Percentiles rank a stretch among this genome's conserved stretches.
These are phyloP conservation scores for Pythium periplocum DNA, from an alignment of 352 stramenopile species.

Conservation along the genomic window DNA sequence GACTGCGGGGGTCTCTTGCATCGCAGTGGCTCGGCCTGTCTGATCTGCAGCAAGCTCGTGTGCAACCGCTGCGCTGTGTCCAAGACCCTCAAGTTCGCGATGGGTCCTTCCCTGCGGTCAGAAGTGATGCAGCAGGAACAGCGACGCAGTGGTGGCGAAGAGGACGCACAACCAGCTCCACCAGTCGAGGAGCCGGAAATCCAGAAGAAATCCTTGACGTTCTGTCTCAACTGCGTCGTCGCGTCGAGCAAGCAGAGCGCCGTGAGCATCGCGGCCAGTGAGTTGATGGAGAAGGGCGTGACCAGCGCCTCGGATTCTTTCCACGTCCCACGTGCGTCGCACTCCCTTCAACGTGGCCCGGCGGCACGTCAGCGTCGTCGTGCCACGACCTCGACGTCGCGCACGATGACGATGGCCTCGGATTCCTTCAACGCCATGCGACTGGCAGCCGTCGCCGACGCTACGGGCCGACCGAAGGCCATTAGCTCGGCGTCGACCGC, in stretches of 20 bases:
- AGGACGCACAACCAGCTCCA: not conserved
- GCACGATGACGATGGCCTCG: too few relatives aligned
- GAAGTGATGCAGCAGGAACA: conserved; percentile 3
- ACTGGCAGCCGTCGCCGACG: too few relatives aligned
- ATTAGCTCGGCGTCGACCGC: not conserved
- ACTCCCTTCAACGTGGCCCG: not conserved
- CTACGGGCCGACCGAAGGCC: not conserved
- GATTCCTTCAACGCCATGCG: too few relatives aligned
- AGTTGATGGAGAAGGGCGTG: conserved; percentile 14
- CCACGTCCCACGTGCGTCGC: not conserved
- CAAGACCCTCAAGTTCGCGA: conserved; percentile 21
- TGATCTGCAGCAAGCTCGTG: conserved; percentile 23
- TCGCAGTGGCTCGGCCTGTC: conserved; percentile 12
- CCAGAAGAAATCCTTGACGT: conserved; percentile 18
- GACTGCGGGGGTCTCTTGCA: conserved; percentile 13
- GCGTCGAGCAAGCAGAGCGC: conserved; percentile 16
- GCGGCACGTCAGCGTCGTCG: not conserved
- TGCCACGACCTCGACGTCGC: not conserved
- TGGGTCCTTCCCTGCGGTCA: conserved; percentile 12
- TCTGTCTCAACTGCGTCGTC: conserved; percentile 21
- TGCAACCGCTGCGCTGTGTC: conserved; percentile 17
- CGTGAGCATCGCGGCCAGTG: conserved; percentile 13
- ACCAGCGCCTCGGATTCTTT: not conserved
- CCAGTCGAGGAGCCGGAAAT: conserved; percentile 9
- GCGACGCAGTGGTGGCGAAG: not conserved